Evolutionary conservation across 371 early-diverging fungal species (phyloP).

Genomic region (Zancudomyces culisetae): DNA sequence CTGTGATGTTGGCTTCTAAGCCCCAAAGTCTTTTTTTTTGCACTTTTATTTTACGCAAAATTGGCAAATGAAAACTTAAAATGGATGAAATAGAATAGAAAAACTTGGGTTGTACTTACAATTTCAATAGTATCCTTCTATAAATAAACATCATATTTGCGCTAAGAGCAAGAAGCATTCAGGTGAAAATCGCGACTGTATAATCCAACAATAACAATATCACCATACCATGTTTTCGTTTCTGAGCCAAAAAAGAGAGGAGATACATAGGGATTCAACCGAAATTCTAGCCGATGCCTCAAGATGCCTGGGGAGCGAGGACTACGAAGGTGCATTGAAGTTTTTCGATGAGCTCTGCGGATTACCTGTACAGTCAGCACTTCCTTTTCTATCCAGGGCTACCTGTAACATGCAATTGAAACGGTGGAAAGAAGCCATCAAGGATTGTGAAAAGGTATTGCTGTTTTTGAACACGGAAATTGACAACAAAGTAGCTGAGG

Average conservation of each 20-base stretch:
- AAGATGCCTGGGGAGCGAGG: constrained; percentile 12
- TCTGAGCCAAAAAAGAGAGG: constrained; percentile 12
- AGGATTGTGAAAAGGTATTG: constrained; percentile 23
- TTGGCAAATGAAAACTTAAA: too few species aligned
- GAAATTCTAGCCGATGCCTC: constrained; percentile 19
- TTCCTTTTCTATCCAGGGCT: constrained; percentile 20
- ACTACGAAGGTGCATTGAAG: constrained; percentile 17
- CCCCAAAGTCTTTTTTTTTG: too few species aligned
- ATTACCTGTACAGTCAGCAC: constrained; percentile 20
- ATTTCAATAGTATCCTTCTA: too few species aligned
- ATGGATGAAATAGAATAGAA: too few species aligned
- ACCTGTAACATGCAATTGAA: constrained; percentile 19
- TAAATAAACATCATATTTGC: too few species aligned
- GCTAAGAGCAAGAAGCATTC: too few species aligned
- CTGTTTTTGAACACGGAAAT: constrained; percentile 21
- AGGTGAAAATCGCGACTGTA: too few species aligned
- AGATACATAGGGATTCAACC: constrained; percentile 13
- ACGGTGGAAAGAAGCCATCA: constrained; percentile 15
- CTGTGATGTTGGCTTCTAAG: too few species aligned
- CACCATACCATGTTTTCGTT: constrained; percentile 16
- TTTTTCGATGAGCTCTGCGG: constrained; percentile 23
- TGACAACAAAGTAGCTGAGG: constrained; percentile 14
- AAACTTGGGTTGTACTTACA: too few species aligned
- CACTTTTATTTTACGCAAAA: too few species aligned
- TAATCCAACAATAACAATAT: too few species aligned